Base-by-base conservation (phyloP, 176 grass and related monocot genomes). In the Urochloa ruziziensis region DNA sequence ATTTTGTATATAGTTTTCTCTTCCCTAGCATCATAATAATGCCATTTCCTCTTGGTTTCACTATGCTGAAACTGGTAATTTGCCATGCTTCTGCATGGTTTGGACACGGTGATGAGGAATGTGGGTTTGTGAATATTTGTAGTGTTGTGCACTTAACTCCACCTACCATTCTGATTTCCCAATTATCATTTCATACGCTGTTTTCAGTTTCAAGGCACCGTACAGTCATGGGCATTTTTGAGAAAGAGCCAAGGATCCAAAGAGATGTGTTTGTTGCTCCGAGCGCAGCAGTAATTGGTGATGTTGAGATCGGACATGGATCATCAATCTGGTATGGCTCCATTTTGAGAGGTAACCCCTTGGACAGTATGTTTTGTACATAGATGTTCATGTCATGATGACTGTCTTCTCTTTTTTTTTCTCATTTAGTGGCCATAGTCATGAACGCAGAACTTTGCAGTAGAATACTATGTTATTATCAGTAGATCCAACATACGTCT, bases 311-410 rank as follows among this genome's bases (percentile, higher is more conserved):
- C 39, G 96, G 96, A 44, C 86, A 84, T 71, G 91, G 89, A 79
- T 95, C 96, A 28, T 98, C 96, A 34, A 89, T 98, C 91, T 98
- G 96, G 93, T 98, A 98, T 34, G 96, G 96, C 73, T 94, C 90
- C 61, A 70, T 98, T 80, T 85, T 98, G 79, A 94, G 96, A 98
- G 96, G 96, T 98, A 98, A 43, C 18, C 70, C 47, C 10, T 21
- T 82, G 13, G n/a, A 21, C 73, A 44, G 17, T 64, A 43, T 64
- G 33, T 29, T 21, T 35, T 32, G 19, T 67, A 21, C 36, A 36
- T 81, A 43, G 3, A 75, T 67, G 36, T 59, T 44, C 23, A 17
- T 43, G 36, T 52, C 17, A 44, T 85, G 44, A 21, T 44, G 7
- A 27, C 71, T 30, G 10, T 56, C 44, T 53, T 6, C 69, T 34